These are phyloP conservation scores for Ceratocystis colombiana DNA, from an alignment of 2,329 filamentous ascomycete genomes.

Conservation along the genomic window DNA sequence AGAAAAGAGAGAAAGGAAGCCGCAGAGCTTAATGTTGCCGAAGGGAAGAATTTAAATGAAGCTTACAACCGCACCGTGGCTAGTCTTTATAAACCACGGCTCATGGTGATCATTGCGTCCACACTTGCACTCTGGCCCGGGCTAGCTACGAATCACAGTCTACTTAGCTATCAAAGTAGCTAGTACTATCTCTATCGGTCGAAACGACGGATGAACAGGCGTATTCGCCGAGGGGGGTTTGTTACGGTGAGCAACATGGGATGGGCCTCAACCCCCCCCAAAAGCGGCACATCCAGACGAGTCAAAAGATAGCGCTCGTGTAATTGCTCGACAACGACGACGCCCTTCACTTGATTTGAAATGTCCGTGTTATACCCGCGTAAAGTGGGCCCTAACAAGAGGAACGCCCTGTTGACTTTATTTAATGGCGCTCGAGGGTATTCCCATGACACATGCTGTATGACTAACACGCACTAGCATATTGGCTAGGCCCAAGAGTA, in stretches of 20 bases:
- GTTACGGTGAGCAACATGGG: not conserved
- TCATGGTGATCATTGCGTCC: conserved; percentile 1
- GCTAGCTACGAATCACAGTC: not conserved
- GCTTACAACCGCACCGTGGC: not conserved
- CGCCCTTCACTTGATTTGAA: not conserved
- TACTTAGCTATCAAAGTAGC: not conserved
- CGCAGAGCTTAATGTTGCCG: too few species aligned
- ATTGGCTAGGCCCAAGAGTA: not conserved
- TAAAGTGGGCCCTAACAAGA: not conserved
- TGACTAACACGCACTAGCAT: conserved; percentile 1
- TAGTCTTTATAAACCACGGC: conserved; percentile 4
- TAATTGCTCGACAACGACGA: not conserved
- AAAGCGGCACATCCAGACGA: not conserved
- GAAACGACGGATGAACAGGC: not conserved
- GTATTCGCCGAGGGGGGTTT: not conserved
- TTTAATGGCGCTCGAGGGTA: not conserved
- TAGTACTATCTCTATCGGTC: too few species aligned
- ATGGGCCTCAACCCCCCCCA: not conserved
- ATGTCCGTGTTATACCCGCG: conserved; percentile 6
- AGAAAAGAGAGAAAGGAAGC: not conserved
- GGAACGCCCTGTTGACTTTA: not conserved
- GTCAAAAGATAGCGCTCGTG: not conserved
- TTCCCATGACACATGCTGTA: conserved; percentile 4
- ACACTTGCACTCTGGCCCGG: not conserved
- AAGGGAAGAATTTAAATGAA: not conserved